phyloP scores from a whole-genome alignment of 257 asterid species.

The Solanum ossicruentum region DNA sequence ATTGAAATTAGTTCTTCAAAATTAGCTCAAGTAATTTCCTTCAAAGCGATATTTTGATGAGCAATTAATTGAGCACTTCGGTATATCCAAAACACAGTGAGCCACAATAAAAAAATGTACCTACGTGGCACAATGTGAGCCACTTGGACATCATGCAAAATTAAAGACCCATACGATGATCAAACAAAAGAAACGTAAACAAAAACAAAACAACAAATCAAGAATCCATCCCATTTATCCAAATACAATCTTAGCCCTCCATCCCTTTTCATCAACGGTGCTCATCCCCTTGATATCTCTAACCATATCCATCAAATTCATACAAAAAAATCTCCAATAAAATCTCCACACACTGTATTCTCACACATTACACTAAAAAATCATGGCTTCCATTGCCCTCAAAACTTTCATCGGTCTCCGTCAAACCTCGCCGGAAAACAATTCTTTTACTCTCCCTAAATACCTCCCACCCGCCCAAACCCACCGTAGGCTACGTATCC shows the following conservation, averaged over 20 bases:
- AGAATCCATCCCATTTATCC: slow-evolving; percentile 42
- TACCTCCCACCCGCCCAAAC: slow-evolving; percentile 4
- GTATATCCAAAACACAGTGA: not conserved
- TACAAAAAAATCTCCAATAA: not conserved
- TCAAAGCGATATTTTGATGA: not conserved
- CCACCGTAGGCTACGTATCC: slow-evolving; percentile 24
- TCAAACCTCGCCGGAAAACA: slow-evolving; percentile 42
- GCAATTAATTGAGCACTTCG: not conserved
- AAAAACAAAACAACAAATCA: not conserved
- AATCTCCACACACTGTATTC: slow-evolving; percentile 3
- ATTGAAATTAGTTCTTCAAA: not conserved
- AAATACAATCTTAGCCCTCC: slow-evolving; percentile 35
- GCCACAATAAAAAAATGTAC: not conserved
- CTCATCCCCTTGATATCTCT: slow-evolving; percentile 21
- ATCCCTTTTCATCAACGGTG: slow-evolving; percentile 26
- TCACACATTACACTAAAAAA: not conserved
- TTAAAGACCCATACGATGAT: not conserved
- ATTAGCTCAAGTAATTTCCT: not conserved
- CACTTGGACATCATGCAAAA: slow-evolving; percentile 13
- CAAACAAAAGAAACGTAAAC: not conserved
- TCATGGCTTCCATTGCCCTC: slow-evolving; percentile 67
- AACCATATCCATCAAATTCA: slow-evolving; percentile 59
- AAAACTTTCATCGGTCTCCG: slow-evolving; percentile 88
- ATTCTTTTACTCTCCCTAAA: slow-evolving; percentile 12
- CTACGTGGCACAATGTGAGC: slow-evolving; percentile 29